A percentile compares a stretch with the other conserved stretches of the same genome.
These are phyloP conservation scores for Entonaema liquescens DNA, from an alignment of 495 filamentous ascomycete genomes.

Conservation along the genomic window DNA sequence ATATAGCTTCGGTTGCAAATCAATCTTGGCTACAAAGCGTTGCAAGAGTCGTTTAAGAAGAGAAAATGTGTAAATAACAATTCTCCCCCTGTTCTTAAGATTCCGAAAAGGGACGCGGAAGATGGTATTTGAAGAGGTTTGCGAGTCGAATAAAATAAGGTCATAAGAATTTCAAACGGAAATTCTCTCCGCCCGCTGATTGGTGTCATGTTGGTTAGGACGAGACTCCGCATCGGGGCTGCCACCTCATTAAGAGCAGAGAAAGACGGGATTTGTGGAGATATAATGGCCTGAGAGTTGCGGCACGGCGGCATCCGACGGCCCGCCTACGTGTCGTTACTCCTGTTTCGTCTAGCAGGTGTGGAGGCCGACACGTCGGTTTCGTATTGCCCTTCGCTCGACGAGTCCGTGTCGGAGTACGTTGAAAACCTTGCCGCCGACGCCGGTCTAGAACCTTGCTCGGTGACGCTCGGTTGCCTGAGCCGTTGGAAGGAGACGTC, in stretches of 20 bases:
- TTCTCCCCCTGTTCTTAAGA: background rate
- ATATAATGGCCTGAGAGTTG: background rate
- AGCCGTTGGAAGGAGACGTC: constrained; percentile 22
- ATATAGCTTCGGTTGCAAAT: background rate
- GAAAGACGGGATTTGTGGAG: constrained; percentile 1
- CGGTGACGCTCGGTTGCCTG: constrained; percentile 16
- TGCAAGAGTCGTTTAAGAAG: background rate
- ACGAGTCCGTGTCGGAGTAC: background rate
- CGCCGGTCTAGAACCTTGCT: background rate
- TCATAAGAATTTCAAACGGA: background rate
- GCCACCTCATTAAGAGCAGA: background rate
- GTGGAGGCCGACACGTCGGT: background rate
- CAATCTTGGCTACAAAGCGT: background rate
- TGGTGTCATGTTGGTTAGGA: background rate
- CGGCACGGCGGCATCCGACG: background rate
- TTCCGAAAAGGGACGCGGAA: background rate
- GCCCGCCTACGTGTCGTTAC: background rate
- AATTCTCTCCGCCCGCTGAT: background rate
- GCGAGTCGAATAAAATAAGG: background rate
- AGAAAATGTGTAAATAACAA: background rate
- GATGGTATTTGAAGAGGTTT: background rate
- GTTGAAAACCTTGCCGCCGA: background rate
- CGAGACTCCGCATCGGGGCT: background rate
- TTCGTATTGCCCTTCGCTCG: background rate
- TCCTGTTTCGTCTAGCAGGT: background rate